Conservation (phyloP, 768 basidiomycete species). For the Termitomyces sp. region DNA sequence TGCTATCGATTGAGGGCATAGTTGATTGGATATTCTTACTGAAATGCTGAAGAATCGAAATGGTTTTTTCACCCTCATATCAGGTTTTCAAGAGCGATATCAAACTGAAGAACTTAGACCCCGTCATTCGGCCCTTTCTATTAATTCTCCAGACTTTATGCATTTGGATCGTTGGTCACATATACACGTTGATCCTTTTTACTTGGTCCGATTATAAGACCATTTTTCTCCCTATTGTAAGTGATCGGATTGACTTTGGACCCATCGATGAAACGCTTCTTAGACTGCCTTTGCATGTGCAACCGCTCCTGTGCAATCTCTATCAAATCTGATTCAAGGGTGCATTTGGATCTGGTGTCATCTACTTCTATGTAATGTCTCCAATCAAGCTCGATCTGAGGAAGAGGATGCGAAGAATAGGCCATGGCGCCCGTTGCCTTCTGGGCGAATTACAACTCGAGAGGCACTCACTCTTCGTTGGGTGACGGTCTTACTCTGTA, state of each 20-base stretch:
- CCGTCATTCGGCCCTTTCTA: neutral
- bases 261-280: neutral
- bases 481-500: conserved; percentile 22
- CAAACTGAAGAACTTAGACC: neutral
- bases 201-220: conserved; percentile 29
- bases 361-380: conserved; percentile 30
- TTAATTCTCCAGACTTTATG: neutral
- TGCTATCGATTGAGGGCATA: neutral
- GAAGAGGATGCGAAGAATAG: conserved; percentile 42
- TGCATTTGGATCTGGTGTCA: conserved; percentile 42
- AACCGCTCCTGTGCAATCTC: conserved; percentile 23
- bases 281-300: conserved; percentile 29
- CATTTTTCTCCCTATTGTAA: conserved; percentile 28
- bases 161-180: neutral
- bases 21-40: neutral
- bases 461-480: conserved; percentile 24
- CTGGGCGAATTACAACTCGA: conserved; percentile 22
- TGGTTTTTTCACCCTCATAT: neutral
- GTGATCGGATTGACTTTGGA: neutral
- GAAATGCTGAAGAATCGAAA: neutral
- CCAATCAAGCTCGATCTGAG: conserved; percentile 28
- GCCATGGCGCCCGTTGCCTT: conserved; percentile 31
- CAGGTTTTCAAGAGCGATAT: neutral
- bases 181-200: conserved; percentile 18
- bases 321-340: conserved; percentile 17